Base-by-base conservation (phyloP, 257 asterid genomes). In the Capsicum chinense region DNA sequence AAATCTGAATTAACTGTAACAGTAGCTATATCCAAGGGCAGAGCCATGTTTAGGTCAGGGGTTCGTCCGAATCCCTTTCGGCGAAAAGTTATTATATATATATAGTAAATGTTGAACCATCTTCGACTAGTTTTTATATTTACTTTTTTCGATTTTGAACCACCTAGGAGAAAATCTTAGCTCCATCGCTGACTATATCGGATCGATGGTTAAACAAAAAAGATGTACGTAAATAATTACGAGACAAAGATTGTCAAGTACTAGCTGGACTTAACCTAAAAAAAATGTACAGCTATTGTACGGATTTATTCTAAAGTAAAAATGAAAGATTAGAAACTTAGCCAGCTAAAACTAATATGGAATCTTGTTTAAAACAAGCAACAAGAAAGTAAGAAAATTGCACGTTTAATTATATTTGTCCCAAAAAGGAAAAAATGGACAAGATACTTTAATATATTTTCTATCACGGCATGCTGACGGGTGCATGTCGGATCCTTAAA, bases 301-400 rank as follows among this genome's bases (percentile, higher is more conserved):
- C 63, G 64, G 56, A 37, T 47, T 71, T 48, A 19, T 80, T 42
- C 35, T 21, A 48, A 42, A 71, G 44, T 39, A 39, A 70, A 16
- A 42, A 15, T 15, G 33, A 59, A 62, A 57, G 59, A 26, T 26
- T 26, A 26, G 26, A 58, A 80, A 58, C 37, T 8, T 60, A 42
- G 74, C 86, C 84, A 80, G 86, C 90, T 74, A 83, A 62, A 62
- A 85, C 11, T 37, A 12, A 10, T 44, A 83, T 85, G 84, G 84
- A 87, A 47, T 83, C 17, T 85, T 83, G 59, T 71, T 83, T 15
- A 42, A 64, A 58, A 70, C 57, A 66, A 57, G 16, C 50, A 71
- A 64, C 69, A 73, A 82, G 67, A 54, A 68, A 68, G 19, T 56
- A 47, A 83, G 47, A 16, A 39, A 81, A 48, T 44, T 63, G 66